Evolutionary conservation across 2,329 filamentous ascomycete genomes (phyloP).

Genomic region (Colletotrichum lupini): DNA sequence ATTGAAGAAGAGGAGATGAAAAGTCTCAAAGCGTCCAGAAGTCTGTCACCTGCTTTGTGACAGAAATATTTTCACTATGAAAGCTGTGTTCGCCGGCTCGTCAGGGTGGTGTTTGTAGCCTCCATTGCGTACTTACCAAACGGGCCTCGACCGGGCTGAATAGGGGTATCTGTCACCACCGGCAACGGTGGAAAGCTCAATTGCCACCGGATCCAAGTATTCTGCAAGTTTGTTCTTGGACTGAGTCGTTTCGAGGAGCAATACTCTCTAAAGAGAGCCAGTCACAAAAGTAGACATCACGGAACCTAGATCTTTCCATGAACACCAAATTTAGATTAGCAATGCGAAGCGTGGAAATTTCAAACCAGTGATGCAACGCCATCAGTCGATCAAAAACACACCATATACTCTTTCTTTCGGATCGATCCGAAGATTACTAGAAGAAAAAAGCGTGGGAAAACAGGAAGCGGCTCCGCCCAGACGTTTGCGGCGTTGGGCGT

Average conservation of each 20-base stretch:
- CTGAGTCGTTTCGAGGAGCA: neutral
- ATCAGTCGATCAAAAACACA: neutral
- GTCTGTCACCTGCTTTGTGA: neutral
- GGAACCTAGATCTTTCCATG: neutral
- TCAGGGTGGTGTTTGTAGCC: conserved; percentile 17
- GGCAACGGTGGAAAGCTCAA: neutral
- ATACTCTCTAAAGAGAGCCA: neutral
- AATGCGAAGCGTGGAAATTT: neutral
- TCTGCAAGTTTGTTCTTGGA: neutral
- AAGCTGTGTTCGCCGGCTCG: neutral
- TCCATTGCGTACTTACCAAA: conserved; percentile 2
- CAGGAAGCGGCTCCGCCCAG: neutral
- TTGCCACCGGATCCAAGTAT: neutral
- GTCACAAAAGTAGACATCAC: neutral
- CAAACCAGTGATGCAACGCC: neutral
- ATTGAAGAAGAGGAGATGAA: neutral
- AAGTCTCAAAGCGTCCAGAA: neutral
- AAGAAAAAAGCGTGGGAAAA: neutral
- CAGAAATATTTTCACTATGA: neutral
- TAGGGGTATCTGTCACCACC: neutral
- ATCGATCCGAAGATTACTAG: neutral
- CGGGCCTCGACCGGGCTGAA: neutral
- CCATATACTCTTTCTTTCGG: neutral
- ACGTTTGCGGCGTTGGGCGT: neutral
- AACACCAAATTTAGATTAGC: neutral